A percentile compares a stretch with the other conserved stretches of the same genome.
Conservation (phyloP, 371 early-diverging fungal species). For the Rhizopus sp. region DNA sequence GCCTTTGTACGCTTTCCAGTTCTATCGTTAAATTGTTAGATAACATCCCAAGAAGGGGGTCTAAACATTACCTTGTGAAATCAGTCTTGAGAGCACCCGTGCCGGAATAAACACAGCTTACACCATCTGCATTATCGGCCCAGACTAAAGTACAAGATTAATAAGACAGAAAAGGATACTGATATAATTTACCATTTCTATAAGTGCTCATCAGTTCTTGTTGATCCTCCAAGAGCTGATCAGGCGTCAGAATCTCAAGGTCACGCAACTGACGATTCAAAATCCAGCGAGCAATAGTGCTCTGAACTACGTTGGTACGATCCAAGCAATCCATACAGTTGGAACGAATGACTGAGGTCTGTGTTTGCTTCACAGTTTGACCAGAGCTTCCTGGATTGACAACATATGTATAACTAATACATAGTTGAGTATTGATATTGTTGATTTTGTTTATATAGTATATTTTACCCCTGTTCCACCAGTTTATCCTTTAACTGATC, state of each 20-base stretch:
- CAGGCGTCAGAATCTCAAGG: conserved; percentile 57
- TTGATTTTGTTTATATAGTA: background rate
- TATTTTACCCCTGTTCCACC: conserved; percentile 63
- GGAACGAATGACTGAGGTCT: conserved; percentile 89
- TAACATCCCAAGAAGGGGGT: background rate
- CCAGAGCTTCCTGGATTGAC: conserved; percentile 3
- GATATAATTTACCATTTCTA: conserved; percentile 41
- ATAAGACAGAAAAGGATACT: too few relatives aligned
- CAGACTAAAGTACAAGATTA: conserved; percentile 66
- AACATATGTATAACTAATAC: conserved; percentile 21
- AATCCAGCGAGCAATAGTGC: conserved; percentile 76
- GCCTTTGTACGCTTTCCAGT: conserved; percentile 85
- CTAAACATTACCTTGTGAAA: conserved; percentile 71
- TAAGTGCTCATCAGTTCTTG: conserved; percentile 40
- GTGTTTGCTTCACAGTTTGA: conserved; percentile 46
- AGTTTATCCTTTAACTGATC: conserved; percentile 70
- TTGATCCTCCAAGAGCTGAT: conserved; percentile 62
- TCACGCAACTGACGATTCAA: conserved; percentile 69
- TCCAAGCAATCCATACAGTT: conserved; percentile 99
- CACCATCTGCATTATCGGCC: conserved; percentile 99
- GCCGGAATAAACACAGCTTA: conserved; percentile 95
- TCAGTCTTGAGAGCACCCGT: conserved; percentile 98
- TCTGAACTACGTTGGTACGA: conserved; percentile 99
- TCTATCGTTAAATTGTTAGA: conserved; percentile 18
- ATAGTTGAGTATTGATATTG: conserved; percentile 11